phyloP scores from a whole-genome alignment of 2,329 filamentous ascomycete species.

The Aschersonia sp. region DNA sequence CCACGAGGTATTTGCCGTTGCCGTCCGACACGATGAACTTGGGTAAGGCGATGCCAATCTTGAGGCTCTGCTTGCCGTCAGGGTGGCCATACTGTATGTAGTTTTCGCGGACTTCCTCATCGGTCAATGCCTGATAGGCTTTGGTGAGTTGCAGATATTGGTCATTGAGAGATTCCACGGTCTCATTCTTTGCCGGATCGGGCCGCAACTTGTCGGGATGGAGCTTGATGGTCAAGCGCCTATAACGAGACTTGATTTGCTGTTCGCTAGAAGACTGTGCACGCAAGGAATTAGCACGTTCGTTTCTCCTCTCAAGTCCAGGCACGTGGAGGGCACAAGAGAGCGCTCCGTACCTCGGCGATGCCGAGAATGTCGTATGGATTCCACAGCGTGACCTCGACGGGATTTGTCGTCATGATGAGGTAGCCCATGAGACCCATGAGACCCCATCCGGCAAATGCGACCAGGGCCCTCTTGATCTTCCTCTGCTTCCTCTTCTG shows the following conservation, averaged over 20 bases:
- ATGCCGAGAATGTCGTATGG: conserved; percentile 90
- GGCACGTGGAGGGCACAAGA: background rate
- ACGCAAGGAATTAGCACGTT: background rate
- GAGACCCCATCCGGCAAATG: conserved; percentile 62
- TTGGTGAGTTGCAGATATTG: conserved; percentile 92
- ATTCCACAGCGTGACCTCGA: conserved; percentile 74
- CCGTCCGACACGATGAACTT: conserved; percentile 87
- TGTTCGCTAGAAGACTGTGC: conserved; percentile 66
- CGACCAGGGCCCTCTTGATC: conserved; percentile 69
- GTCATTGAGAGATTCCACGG: conserved; percentile 68
- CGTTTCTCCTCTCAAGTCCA: background rate
- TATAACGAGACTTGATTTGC: conserved; percentile 85
- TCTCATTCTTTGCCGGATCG: conserved; percentile 79
- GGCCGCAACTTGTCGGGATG: conserved; percentile 89
- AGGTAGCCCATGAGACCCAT: conserved; percentile 90
- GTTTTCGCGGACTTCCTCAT: conserved; percentile 95
- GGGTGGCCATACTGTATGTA: conserved; percentile 92
- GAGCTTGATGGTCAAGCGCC: conserved; percentile 67
- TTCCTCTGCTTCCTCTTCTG: conserved; percentile 84
- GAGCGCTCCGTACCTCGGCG: conserved; percentile 42
- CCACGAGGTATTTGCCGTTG: conserved; percentile 86
- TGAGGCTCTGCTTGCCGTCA: conserved; percentile 95
- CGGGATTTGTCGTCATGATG: conserved; percentile 63
- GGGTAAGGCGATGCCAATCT: conserved; percentile 91
- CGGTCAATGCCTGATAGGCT: conserved; percentile 93